Conservation (phyloP, 805 yeast genomes). For the Spathaspora hagerdaliae region DNA sequence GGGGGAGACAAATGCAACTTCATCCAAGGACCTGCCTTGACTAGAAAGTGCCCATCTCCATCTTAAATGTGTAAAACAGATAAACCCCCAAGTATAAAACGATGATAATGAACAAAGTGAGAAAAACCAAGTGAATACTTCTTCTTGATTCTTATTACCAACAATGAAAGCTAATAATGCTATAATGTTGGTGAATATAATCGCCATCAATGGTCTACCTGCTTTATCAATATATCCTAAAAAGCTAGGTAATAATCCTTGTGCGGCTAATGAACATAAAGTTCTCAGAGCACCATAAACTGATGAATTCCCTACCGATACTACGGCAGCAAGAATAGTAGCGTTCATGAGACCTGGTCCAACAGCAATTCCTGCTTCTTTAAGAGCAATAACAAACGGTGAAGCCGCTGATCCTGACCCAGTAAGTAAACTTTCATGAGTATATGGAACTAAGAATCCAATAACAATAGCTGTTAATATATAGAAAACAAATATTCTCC, state of each 20-base stretch:
- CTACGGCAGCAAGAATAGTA: slow-evolving; percentile 66
- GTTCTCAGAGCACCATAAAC: slow-evolving; percentile 68
- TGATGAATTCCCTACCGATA: slow-evolving; percentile 73
- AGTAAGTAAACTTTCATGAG: slow-evolving; percentile 41
- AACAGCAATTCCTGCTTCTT: slow-evolving; percentile 57
- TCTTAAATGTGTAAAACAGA: slow-evolving; percentile 55
- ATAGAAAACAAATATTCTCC: slow-evolving; percentile 41
- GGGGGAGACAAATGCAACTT: slow-evolving; percentile 50
- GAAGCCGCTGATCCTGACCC: slow-evolving; percentile 61
- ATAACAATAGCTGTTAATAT: slow-evolving; percentile 28
- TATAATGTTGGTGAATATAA: slow-evolving; percentile 44
- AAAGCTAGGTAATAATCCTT: slow-evolving; percentile 55
- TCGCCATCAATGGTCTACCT: slow-evolving; percentile 64
- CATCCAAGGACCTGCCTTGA: slow-evolving; percentile 48
- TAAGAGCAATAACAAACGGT: slow-evolving; percentile 71
- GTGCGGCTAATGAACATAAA: slow-evolving; percentile 57
- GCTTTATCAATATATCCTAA: slow-evolving; percentile 58
- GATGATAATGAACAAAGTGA: slow-evolving; percentile 60
- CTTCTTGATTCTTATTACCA: slow-evolving; percentile 47
- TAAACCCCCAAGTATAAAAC: slow-evolving; percentile 59
- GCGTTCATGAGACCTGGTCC: slow-evolving; percentile 73
- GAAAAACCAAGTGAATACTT: slow-evolving; percentile 59
- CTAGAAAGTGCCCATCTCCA: slow-evolving; percentile 53
- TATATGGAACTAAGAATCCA: slow-evolving; percentile 49
- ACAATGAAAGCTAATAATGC: slow-evolving; percentile 65